Evolutionary conservation across 129 eudicot genomes (phyloP).

Genomic region (Chrysanthemum seticuspe): DNA sequence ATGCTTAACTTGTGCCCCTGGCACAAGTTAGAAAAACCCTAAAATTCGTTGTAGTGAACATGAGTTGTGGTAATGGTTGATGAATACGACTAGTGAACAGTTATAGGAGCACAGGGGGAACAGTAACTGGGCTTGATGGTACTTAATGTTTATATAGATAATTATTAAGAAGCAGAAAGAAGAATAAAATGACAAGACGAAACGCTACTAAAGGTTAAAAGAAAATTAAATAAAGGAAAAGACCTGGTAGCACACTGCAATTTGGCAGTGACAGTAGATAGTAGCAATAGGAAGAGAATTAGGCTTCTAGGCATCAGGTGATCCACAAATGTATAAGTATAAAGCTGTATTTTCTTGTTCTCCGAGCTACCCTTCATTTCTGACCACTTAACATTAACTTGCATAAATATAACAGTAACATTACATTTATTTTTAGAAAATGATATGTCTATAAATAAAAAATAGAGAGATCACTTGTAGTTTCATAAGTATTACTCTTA

Average conservation of each 20-base stretch:
- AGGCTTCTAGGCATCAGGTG: conserved; percentile 27
- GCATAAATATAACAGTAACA: too few species aligned
- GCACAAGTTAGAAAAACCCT: too few species aligned
- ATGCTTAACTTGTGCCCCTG: too few species aligned
- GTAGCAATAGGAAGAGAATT: not conserved
- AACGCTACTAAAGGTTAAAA: conserved; percentile 21
- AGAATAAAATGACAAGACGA: conserved; percentile 23
- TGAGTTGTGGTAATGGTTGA: not conserved
- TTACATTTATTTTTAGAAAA: too few species aligned
- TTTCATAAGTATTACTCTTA: too few species aligned
- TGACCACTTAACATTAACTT: conserved; percentile 10
- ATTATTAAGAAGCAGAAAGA: conserved; percentile 17
- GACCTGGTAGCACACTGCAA: not conserved
- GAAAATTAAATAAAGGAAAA: not conserved
- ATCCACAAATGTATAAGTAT: conserved; percentile 23
- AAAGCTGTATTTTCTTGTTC: conserved; percentile 39
- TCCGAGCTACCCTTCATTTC: conserved; percentile 25
- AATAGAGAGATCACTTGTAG: too few species aligned
- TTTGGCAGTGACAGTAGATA: not conserved
- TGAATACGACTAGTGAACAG: conserved; percentile 12
- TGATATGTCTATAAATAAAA: too few species aligned
- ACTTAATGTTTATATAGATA: not conserved
- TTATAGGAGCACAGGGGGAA: not conserved
- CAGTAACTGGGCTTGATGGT: conserved; percentile 20
- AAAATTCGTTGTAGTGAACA: not conserved